Evolutionary conservation across 2,329 filamentous ascomycete genomes (phyloP), one percentile per base, ranked within the genome.

Genomic region (Fusarium pseudoanthophilum): DNA sequence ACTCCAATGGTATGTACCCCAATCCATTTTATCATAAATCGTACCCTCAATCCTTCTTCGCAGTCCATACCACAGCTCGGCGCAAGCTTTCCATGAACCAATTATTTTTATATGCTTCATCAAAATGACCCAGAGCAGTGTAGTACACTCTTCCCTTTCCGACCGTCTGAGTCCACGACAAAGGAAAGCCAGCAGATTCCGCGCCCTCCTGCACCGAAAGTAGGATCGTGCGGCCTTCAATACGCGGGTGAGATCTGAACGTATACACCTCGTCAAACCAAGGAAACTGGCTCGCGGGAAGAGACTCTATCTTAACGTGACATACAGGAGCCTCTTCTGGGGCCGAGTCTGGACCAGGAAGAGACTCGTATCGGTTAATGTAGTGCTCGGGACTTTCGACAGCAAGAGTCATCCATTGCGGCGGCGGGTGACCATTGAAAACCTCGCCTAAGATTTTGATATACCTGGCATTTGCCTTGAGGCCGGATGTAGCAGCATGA

Each of bases 231-330:
- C 53, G 53, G 3, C 48, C 30, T 0, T 36, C 3, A 2, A 45
- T 15, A 0, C 69, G 53, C 0, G 69, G 64, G 4, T 72, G 60
- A 2, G 55, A 63, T 15, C 52, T 70, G 39, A 74, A 74, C 1
- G 49, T 70, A 16, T 74, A 74, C 1, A 43, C 60, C 28, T 74
- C 72, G 7, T 74, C 72, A 1, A 58, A 72, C 72, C 72, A 74
- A 1, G 43, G 32, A 4, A 63, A 64, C 2, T 39, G 20, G 0
- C 0, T 16, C 40, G 6, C 2, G 3, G 37, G 11, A 16, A 45
- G 16, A 1, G 21, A 6, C 3, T 14, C 16, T 15, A 4, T 5
- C 8, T 11, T 21, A 2, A 34, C 28, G 2, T 62, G 21, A 28
- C 21, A 51, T 1, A 7, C 1, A 13, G 6, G 11, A 8, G 53